Percentiles rank a stretch among this genome's conserved stretches.
Evolutionary conservation across 768 basidiomycete species (phyloP).

Genomic region (Tricholoma hemisulphureum): DNA sequence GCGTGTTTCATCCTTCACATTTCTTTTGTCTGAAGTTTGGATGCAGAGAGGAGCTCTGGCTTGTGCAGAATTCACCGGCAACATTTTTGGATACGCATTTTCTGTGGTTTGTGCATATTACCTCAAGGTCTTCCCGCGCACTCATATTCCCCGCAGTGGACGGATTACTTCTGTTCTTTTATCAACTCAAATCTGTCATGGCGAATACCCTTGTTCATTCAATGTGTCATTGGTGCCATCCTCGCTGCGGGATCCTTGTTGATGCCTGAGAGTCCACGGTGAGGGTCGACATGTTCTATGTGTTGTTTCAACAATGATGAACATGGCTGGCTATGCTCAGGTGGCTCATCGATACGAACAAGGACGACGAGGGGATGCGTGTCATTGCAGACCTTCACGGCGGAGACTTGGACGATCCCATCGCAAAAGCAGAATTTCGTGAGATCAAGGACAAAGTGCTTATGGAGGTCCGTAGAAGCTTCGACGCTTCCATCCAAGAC

Average conservation of each 20-base stretch:
- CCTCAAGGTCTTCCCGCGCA: neutral
- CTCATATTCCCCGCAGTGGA: slow-evolving; percentile 54
- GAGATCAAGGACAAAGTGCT: slow-evolving; percentile 84
- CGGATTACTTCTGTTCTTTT: slow-evolving; percentile 87
- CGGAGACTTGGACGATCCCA: slow-evolving; percentile 62
- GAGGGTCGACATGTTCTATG: neutral
- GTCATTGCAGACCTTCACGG: slow-evolving; percentile 90
- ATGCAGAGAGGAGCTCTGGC: slow-evolving; percentile 77
- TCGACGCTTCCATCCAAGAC: neutral
- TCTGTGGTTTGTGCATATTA: slow-evolving; percentile 63
- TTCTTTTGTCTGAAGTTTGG: neutral
- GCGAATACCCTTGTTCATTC: slow-evolving; percentile 80
- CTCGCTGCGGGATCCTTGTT: slow-evolving; percentile 74
- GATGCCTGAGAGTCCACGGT: slow-evolving; percentile 86
- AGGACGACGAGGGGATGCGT: slow-evolving; percentile 78
- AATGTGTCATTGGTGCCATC: slow-evolving; percentile 77
- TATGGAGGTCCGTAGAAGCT: slow-evolving; percentile 50
- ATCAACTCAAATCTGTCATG: slow-evolving; percentile 77
- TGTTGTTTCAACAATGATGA: neutral
- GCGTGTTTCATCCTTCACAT: slow-evolving; percentile 17
- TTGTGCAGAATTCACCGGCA: slow-evolving; percentile 89
- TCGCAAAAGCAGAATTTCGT: slow-evolving; percentile 76
- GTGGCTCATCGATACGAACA: slow-evolving; percentile 86
- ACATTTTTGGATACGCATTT: slow-evolving; percentile 79
- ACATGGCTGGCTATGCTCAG: slow-evolving; percentile 39